Evolutionary conservation across 345 rosid species (phyloP), one percentile per base, ranked within the genome.

Genomic region (Citrus hindsii): DNA sequence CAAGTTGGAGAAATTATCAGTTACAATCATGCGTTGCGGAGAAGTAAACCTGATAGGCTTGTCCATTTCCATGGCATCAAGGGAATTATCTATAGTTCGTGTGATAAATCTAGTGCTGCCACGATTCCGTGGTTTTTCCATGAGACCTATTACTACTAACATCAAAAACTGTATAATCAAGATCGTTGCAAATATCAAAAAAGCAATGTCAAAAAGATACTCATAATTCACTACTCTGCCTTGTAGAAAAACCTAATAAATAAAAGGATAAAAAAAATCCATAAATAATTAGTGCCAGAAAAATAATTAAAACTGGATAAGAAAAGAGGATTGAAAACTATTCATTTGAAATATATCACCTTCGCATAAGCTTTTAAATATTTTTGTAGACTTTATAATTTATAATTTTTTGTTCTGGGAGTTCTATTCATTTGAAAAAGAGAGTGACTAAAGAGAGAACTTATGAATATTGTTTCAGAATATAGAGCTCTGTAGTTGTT

Each of bases 41-140:
- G 77, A 71, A 25, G 83, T 40, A 28, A 81, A 71, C 75, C 79
- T 65, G 40, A 76, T 58, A 1, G 74, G 76, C 69, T 76, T 81
- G 61, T 81, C 79, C 18, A 33, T 76, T 76, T 76, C 77, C 61
- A 76, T 71, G 38, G 76, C 40, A 30, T 22, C 27, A 3, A 80
- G 71, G 71, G 75, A 69, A 37, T 55, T 69, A 25, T 69, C 82
- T n/a, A 63, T 64, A 19, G 71, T 69, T 9, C 53, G 58, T 7
- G 58, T 38, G 46, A 62, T 4, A 25, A 51, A 75, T 27, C 56
- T 9, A 19, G 40, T 61, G 59, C 69, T 4, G 9, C 38, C 28
- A 9, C 32, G 16, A 4, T 14, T 61, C 9, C 38, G 7, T 9
- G 59, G 27, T 62, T 28, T 74, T 38, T 27, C 42, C 38, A 1